Evolutionary conservation across 2,329 filamentous ascomycete species (phyloP).

Genomic region (Verticillium dahliae): DNA sequence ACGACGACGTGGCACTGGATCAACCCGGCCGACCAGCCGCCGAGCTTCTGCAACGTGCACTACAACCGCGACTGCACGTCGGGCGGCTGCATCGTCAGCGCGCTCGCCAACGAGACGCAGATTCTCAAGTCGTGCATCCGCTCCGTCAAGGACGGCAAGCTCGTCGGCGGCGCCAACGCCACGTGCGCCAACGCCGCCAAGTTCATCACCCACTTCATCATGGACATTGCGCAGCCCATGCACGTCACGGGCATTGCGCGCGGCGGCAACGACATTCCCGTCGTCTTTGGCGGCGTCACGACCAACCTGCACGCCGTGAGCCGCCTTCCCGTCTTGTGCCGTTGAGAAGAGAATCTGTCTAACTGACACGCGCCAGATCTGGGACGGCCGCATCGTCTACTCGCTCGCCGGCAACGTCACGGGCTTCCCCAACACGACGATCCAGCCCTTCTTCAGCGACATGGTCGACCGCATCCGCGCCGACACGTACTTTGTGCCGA

Average conservation of each 20-base stretch:
- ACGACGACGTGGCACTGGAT: conserved; percentile 13
- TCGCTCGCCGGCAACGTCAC: conserved; percentile 1
- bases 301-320: conserved; percentile 49
- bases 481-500: conserved; percentile 1
- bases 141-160: conserved; percentile 13
- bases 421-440: neutral
- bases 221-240: conserved; percentile 12
- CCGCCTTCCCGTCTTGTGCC: neutral
- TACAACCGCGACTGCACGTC: conserved; percentile 11
- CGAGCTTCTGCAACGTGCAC: conserved; percentile 10
- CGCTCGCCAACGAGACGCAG: conserved; percentile 9
- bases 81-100: conserved; percentile 11
- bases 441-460: conserved; percentile 2
- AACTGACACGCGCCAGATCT: neutral
- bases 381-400: conserved; percentile 4
- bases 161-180: conserved; percentile 13
- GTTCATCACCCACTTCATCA: conserved; percentile 14
- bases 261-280: conserved; percentile 30
- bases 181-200: conserved; percentile 17
- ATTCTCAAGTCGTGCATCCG: conserved; percentile 2
- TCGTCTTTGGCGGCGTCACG: conserved; percentile 40
- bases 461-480: neutral
- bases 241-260: conserved; percentile 11
- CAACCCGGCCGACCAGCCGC: conserved; percentile 10
- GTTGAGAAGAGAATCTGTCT: no score